Conservation (phyloP, 2,329 filamentous ascomycete species). For the Colletotrichum shisoi region DNA sequence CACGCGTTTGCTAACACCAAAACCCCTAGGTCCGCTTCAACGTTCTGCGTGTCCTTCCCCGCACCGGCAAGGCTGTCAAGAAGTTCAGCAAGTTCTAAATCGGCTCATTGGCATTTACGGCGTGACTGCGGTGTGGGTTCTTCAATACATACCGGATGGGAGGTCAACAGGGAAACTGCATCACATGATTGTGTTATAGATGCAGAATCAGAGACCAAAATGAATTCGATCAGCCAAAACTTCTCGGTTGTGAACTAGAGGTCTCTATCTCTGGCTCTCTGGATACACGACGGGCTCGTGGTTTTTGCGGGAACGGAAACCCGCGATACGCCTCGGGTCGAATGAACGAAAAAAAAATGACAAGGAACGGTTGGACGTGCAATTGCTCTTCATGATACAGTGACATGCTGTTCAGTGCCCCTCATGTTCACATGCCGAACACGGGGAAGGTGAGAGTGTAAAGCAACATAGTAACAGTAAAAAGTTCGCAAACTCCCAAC, state of each 20-base stretch:
- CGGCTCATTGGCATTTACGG: slow-evolving; percentile 62
- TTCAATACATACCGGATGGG: slow-evolving; percentile 46
- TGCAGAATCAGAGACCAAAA: slow-evolving; percentile 47
- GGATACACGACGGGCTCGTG: slow-evolving; percentile 38
- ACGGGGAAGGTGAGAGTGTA: too few relatives aligned
- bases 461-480: background rate
- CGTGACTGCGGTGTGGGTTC: slow-evolving; percentile 58
- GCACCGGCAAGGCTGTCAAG: slow-evolving; percentile 98
- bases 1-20: slow-evolving; percentile 27
- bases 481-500: too few relatives aligned
- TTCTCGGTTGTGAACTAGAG: slow-evolving; percentile 51
- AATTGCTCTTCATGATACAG: slow-evolving; percentile 11
- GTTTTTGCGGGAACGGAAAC: slow-evolving; percentile 40
- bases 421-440: background rate
- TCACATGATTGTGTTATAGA: slow-evolving; percentile 56
- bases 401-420: slow-evolving; percentile 1
- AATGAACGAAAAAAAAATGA: slow-evolving; percentile 39
- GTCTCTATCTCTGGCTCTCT: slow-evolving; percentile 36
- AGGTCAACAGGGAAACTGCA: slow-evolving; percentile 42
- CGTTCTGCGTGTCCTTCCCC: slow-evolving; percentile 96
- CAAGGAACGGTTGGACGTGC: slow-evolving; percentile 29
- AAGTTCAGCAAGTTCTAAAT: slow-evolving; percentile 97
- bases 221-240: slow-evolving; percentile 44
- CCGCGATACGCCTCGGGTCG: slow-evolving; percentile 38
- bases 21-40: slow-evolving; percentile 89